A percentile compares a stretch with the other conserved stretches of the same genome.
These are phyloP conservation scores for Hymenoscyphus repandus DNA, from an alignment of 2,329 filamentous ascomycete species.

Conservation along the genomic window DNA sequence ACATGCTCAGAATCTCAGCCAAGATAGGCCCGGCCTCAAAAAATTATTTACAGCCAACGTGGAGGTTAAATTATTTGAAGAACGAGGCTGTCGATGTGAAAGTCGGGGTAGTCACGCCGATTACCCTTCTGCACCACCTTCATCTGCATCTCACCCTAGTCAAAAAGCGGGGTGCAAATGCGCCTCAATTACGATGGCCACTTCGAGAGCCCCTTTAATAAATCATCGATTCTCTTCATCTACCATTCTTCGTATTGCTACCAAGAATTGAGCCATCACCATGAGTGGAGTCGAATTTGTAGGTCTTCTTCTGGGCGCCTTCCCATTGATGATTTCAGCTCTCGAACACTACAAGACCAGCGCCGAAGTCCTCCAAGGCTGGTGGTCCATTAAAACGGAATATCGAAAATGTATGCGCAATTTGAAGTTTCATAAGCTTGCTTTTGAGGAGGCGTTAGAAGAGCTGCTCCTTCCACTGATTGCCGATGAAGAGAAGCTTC, in stretches of 20 bases:
- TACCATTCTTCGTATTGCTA: neutral
- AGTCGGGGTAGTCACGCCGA: too few relatives aligned
- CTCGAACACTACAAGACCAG: constrained; percentile 16
- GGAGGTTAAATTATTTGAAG: too few relatives aligned
- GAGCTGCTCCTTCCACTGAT: constrained; percentile 15
- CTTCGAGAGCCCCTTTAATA: neutral
- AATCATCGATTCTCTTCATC: neutral
- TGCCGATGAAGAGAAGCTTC: constrained; percentile 12
- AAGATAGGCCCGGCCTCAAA: too few relatives aligned
- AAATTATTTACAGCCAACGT: too few relatives aligned
- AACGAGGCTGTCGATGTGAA: too few relatives aligned
- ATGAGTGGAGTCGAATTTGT: constrained; percentile 13
- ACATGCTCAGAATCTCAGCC: too few relatives aligned
- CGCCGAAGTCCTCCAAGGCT: constrained; percentile 10
- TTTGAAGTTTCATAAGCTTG: constrained; percentile 13
- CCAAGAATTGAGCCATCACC: too few relatives aligned
- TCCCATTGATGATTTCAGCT: constrained; percentile 16
- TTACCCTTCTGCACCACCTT: too few relatives aligned
- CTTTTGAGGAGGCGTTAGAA: constrained; percentile 13
- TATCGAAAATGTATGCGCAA: constrained; percentile 14
- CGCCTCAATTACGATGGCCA: too few relatives aligned
- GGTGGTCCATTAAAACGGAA: constrained; percentile 16
- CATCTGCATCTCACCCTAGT: too few relatives aligned
- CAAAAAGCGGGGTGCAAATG: too few relatives aligned
- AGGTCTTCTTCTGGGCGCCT: constrained; percentile 14